Evolutionary conservation across 371 early-diverging fungal species (phyloP).

Genomic region (Apophysomyces elegans): DNA sequence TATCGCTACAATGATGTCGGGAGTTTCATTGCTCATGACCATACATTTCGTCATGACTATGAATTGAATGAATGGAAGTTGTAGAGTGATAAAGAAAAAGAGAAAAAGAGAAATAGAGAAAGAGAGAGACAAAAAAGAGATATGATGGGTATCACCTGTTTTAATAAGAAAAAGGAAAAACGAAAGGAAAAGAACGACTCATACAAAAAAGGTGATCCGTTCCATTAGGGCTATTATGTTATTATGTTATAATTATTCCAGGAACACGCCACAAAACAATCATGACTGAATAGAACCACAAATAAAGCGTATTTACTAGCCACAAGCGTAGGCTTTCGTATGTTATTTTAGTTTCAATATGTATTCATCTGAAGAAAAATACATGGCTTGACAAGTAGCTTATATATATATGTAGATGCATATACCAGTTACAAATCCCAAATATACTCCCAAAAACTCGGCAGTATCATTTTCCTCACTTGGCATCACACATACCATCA

Average conservation of each 20-base stretch:
- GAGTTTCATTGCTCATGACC: neutral
- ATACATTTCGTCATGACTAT: conserved; percentile 1
- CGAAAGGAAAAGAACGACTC: neutral
- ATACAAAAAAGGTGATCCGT: neutral
- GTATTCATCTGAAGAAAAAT: too few relatives aligned
- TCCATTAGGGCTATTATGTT: neutral
- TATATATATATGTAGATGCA: too few relatives aligned
- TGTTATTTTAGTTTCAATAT: too few relatives aligned
- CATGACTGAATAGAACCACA: too few relatives aligned
- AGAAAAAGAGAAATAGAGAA: neutral
- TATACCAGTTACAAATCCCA: too few relatives aligned
- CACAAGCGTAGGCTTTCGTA: too few relatives aligned
- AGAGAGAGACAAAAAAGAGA: neutral
- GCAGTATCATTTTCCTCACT: too few relatives aligned
- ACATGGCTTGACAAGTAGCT: too few relatives aligned
- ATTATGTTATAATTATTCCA: neutral
- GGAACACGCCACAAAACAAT: conserved; percentile 5
- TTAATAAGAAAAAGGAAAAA: neutral
- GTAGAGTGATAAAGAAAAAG: neutral
- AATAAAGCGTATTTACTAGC: too few relatives aligned
- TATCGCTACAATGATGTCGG: conserved; percentile 3
- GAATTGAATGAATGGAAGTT: neutral
- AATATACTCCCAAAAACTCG: too few relatives aligned
- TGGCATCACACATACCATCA: too few relatives aligned
- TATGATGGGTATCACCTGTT: neutral